phyloP scores from a whole-genome alignment of 371 early-diverging fungal genomes.

The Mortierella sp. region DNA sequence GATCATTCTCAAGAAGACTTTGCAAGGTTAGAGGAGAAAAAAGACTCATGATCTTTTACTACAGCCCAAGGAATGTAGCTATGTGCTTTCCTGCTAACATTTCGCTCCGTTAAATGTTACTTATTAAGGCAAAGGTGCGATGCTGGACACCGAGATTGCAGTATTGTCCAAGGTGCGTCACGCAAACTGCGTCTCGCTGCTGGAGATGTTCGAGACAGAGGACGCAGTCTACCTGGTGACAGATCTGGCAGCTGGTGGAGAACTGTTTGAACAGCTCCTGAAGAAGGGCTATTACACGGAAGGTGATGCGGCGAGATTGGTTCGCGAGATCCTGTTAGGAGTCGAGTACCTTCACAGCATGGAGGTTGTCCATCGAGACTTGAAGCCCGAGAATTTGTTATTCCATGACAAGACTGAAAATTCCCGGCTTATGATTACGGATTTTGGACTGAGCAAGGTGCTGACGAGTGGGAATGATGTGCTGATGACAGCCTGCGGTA shows the following conservation, averaged over 20 bases:
- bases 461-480: slow-evolving; percentile 72
- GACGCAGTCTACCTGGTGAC: slow-evolving; percentile 86
- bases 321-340: slow-evolving; percentile 83
- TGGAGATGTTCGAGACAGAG: slow-evolving; percentile 81
- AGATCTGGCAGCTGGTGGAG: slow-evolving; percentile 89
- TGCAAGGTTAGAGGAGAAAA: slow-evolving; percentile 59
- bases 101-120: background rate
- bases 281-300: slow-evolving; percentile 85
- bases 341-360: slow-evolving; percentile 85
- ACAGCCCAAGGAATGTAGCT: too few relatives aligned
- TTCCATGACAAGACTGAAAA: slow-evolving; percentile 64
- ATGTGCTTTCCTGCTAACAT: background rate
- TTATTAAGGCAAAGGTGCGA: slow-evolving; percentile 67
- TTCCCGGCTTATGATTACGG: slow-evolving; percentile 74
- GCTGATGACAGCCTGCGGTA: slow-evolving; percentile 85
- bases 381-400: slow-evolving; percentile 87
- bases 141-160: slow-evolving; percentile 86
- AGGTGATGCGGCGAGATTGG: slow-evolving; percentile 70
- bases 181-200: slow-evolving; percentile 82
- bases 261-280: slow-evolving; percentile 87
- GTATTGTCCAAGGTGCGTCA: slow-evolving; percentile 83
- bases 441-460: slow-evolving; percentile 85
- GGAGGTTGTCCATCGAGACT: slow-evolving; percentile 88
- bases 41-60: too few relatives aligned
- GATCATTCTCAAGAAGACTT: slow-evolving; percentile 75